Evolutionary conservation across 495 filamentous ascomycete species (phyloP).

Genomic region (Niebla homalea): DNA sequence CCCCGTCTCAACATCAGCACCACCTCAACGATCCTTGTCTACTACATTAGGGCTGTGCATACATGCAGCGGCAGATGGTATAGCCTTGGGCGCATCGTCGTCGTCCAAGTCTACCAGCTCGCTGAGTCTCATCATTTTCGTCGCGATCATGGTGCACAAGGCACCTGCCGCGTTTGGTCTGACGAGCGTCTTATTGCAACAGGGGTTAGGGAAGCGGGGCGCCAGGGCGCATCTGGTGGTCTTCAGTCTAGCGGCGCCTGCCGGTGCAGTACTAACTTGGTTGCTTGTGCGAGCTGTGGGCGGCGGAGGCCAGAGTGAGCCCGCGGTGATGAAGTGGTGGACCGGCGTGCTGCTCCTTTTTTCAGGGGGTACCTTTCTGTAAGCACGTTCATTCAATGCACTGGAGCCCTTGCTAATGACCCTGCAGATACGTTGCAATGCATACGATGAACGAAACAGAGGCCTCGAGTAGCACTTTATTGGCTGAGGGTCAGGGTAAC

Average conservation of each 20-base stretch:
- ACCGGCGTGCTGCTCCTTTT: slow-evolving; percentile 88
- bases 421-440: slow-evolving; percentile 83
- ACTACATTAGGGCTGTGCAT: slow-evolving; percentile 93
- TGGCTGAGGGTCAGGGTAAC: slow-evolving; percentile 41
- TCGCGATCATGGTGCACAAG: slow-evolving; percentile 96
- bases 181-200: slow-evolving; percentile 75
- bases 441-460: slow-evolving; percentile 89
- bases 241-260: slow-evolving; percentile 82
- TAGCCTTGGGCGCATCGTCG: slow-evolving; percentile 81
- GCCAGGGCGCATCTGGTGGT: slow-evolving; percentile 75
- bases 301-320: slow-evolving; percentile 27
- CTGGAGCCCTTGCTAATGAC: not conserved
- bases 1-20: slow-evolving; percentile 16
- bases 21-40: slow-evolving; percentile 36
- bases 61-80: slow-evolving; percentile 90
- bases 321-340: slow-evolving; percentile 54
- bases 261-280: slow-evolving; percentile 77
- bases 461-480: slow-evolving; percentile 26
- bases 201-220: slow-evolving; percentile 73
- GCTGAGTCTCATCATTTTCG: slow-evolving; percentile 77
- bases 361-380: slow-evolving; percentile 92
- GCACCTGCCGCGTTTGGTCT: slow-evolving; percentile 92
- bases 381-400: slow-evolving; percentile 25
- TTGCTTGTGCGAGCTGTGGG: slow-evolving; percentile 61
- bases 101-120: slow-evolving; percentile 51